Evolutionary conservation across 441 rosid species (phyloP), one percentile per base, ranked within the genome.

Genomic region (Geranium incanum): DNA sequence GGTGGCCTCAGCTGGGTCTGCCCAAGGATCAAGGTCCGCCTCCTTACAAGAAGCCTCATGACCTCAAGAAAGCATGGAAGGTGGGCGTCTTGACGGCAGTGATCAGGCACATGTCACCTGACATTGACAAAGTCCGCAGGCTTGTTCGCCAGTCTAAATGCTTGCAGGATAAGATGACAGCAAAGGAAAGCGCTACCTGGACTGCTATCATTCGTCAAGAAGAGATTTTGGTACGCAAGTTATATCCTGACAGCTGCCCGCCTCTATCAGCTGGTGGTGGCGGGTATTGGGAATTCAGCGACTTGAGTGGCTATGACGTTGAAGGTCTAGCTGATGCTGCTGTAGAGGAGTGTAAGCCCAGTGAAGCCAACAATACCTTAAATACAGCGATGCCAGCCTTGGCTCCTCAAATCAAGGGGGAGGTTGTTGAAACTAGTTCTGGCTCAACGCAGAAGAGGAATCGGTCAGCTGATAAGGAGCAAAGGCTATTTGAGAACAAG

Each of bases 31-130:
- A 78, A 48, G 83, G 90, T 23, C 74, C 93, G 66, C 99, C 97
- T 6, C 97, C 97, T 68, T 94, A 94, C 82, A 94, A 90, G 94
- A 94, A 92, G 82, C 99, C 97, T 72, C 99, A 92, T 78, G 99
- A 92, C 72, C 86, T 94, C 77, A 94, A 94, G 82, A 94, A 91
- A 79, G 80, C 92, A 0, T 91, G 95, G 96, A 94, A 94, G 78
- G 95, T 92, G 48, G 89, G 97, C 67, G 90, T 92, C n/a, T 81
- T 95, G 48, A 86, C 96, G 0, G 93, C 93, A 5, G 90, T 95
- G 7, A 89, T 92, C 66, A 90, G 84, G 84, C 99, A 95, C 60
- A 88, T 95, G 92, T 85, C 86, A 23, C 88, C 95, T 2, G 89
- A 90, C 50, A 86, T 90, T 70, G 83, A 81, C 55, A 84, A 85